phyloP scores from a whole-genome alignment of 106 monocot species.

The Dioscorea zingiberensis region DNA sequence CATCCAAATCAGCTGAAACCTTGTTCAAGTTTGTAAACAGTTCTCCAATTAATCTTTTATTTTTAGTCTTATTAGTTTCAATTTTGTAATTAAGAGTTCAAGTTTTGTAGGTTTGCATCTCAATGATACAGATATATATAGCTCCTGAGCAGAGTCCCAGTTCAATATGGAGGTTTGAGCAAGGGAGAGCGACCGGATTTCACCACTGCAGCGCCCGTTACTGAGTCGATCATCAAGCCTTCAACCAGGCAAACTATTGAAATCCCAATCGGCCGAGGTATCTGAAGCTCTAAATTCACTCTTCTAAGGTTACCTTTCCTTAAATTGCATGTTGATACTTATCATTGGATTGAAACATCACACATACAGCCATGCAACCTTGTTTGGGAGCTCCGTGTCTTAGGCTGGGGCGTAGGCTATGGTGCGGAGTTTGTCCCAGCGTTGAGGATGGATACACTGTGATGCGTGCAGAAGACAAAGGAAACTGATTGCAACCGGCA shows the following conservation, averaged over 20 bases:
- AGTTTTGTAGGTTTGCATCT: not conserved
- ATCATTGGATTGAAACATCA: too few species aligned
- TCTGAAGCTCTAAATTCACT: not conserved
- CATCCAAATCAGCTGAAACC: conserved; percentile 64
- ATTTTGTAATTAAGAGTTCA: too few species aligned
- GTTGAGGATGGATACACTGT: conserved; percentile 67
- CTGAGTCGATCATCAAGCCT: conserved; percentile 61
- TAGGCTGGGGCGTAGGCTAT: conserved; percentile 61
- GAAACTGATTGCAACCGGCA: conserved; percentile 34
- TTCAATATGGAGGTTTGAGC: conserved; percentile 63
- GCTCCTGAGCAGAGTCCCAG: conserved; percentile 77
- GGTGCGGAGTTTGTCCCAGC: conserved; percentile 58
- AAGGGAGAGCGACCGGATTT: conserved; percentile 68
- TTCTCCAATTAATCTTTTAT: too few species aligned
- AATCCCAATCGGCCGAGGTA: conserved; percentile 60
- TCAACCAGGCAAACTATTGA: conserved; percentile 61
- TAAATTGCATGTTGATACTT: too few species aligned
- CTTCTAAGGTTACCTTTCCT: too few species aligned
- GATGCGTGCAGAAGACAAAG: conserved; percentile 60
- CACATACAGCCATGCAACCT: conserved; percentile 25
- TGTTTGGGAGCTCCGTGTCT: conserved; percentile 51
- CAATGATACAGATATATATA: conserved; percentile 44
- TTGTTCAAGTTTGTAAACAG: conserved; percentile 50
- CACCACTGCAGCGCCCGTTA: conserved; percentile 43
- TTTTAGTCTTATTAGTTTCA: not conserved